A percentile compares a stretch with the other conserved stretches of the same genome.
Conservation (phyloP, 148 eudicot species). For the Rhododendron kiyosumense region DNA sequence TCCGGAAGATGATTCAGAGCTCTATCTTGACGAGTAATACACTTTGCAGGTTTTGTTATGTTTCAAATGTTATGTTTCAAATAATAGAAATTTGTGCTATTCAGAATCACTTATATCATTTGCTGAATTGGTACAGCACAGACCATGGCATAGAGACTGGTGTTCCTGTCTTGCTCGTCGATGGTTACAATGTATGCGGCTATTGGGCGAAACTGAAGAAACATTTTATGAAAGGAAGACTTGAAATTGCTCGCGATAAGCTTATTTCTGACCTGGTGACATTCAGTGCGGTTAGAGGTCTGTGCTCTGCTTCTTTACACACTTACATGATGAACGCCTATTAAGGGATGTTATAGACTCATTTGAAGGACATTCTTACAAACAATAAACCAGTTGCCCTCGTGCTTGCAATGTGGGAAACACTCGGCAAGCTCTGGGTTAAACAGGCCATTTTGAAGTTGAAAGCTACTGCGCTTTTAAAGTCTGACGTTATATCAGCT, state of each 20-base stretch:
- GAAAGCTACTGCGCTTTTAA: background rate
- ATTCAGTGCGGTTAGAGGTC: slow-evolving; percentile 89
- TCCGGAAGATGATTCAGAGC: slow-evolving; percentile 63
- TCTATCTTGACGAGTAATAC: slow-evolving; percentile 62
- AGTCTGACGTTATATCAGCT: background rate
- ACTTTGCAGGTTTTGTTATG: slow-evolving; percentile 20
- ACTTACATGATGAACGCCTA: background rate
- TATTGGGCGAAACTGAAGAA: slow-evolving; percentile 93
- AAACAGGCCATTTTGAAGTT: background rate
- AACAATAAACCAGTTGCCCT: background rate
- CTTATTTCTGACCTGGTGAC: slow-evolving; percentile 77
- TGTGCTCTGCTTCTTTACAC: slow-evolving; percentile 25
- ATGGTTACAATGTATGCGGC: slow-evolving; percentile 98
- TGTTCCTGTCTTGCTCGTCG: slow-evolving; percentile 91
- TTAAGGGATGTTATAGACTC: background rate
- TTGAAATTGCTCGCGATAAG: slow-evolving; percentile 90
- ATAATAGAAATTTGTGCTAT: slow-evolving; percentile 4
- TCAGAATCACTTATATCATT: slow-evolving; percentile 11
- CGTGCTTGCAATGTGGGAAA: background rate
- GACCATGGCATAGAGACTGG: slow-evolving; percentile 72
- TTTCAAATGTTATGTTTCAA: background rate
- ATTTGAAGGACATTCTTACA: background rate
- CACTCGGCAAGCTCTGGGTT: background rate
- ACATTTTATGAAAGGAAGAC: slow-evolving; percentile 78
- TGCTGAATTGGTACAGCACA: slow-evolving; percentile 46